These are phyloP conservation scores for Stentor coeruleus DNA, from an alignment of 73 alveolate genomes.

Conservation along the genomic window DNA sequence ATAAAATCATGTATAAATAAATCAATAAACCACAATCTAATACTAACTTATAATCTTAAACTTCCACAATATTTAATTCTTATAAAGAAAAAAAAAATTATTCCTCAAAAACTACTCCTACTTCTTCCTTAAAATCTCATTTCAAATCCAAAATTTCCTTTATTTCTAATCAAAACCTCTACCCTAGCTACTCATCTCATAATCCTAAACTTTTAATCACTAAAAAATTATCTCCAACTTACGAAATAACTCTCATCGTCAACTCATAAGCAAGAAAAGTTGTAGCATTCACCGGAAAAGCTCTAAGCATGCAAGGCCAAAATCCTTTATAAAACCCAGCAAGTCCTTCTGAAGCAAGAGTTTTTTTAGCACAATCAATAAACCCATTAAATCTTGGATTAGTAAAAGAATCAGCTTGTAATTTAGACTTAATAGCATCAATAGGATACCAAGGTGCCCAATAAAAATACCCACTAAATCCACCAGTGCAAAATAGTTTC, in stretches of 20 bases:
- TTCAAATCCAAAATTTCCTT: no score
- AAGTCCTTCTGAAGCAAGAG: conserved; percentile 27
- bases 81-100: no score
- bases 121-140: no score
- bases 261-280: conserved; percentile 20
- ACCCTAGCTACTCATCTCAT: no score
- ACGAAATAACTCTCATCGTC: conserved; percentile 12
- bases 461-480: background rate
- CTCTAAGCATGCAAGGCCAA: conserved; percentile 35
- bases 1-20: no score
- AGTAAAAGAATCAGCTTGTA: conserved; percentile 33
- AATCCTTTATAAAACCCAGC: conserved; percentile 34
- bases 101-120: no score
- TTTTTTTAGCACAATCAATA: background rate
- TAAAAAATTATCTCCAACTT: no score
- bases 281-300: conserved; percentile 28
- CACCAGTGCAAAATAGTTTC: conserved; percentile 1
- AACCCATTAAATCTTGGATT: conserved; percentile 33
- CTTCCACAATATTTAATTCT: no score
- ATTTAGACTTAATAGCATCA: conserved; percentile 33
- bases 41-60: no score
- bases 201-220: no score
- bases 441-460: conserved; percentile 39
- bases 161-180: no score
- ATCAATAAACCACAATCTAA: no score